phyloP scores from a whole-genome alignment of 2,329 filamentous ascomycete species.

The Rugonectria rugulosa region DNA sequence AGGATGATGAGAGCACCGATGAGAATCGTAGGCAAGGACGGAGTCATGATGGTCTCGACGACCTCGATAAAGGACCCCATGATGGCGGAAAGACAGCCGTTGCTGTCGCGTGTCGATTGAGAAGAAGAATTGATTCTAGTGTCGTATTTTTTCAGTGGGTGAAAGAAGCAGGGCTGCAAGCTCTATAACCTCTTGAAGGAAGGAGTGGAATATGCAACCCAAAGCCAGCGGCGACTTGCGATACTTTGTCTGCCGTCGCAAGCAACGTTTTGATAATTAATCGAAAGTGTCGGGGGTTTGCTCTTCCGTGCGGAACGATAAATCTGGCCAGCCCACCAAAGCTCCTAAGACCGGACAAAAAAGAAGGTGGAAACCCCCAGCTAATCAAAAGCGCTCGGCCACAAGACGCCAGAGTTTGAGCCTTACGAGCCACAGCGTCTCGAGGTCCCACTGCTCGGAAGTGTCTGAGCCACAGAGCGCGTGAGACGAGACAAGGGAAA shows the following conservation, averaged over 20 bases:
- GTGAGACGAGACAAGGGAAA: constrained; percentile 9
- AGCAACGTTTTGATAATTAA: not conserved
- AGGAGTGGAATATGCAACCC: not conserved
- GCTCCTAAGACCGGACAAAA: constrained; percentile 5
- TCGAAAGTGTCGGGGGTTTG: constrained; percentile 17
- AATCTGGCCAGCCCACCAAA: constrained; percentile 21
- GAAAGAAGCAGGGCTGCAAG: not conserved
- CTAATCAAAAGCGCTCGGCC: not conserved
- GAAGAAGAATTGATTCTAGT: not conserved
- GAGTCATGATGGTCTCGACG: constrained; percentile 64
- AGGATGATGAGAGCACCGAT: constrained; percentile 76
- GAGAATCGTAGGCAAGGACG: constrained; percentile 68
- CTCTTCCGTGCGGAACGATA: constrained; percentile 17
- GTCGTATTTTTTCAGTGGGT: not conserved
- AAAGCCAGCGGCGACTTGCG: constrained; percentile 1
- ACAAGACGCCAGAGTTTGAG: not conserved
- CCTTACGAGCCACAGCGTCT: not conserved
- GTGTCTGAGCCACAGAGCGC: constrained; percentile 2
- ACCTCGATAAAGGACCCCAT: constrained; percentile 51
- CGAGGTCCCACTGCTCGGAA: no score
- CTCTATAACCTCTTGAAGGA: not conserved
- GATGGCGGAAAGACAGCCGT: constrained; percentile 27
- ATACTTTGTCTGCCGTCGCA: not conserved
- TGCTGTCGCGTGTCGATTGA: constrained; percentile 20
- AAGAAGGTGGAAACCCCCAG: not conserved